Conservation (phyloP, 2,329 filamentous ascomycete genomes). For the Teratosphaeria nubilosa region DNA sequence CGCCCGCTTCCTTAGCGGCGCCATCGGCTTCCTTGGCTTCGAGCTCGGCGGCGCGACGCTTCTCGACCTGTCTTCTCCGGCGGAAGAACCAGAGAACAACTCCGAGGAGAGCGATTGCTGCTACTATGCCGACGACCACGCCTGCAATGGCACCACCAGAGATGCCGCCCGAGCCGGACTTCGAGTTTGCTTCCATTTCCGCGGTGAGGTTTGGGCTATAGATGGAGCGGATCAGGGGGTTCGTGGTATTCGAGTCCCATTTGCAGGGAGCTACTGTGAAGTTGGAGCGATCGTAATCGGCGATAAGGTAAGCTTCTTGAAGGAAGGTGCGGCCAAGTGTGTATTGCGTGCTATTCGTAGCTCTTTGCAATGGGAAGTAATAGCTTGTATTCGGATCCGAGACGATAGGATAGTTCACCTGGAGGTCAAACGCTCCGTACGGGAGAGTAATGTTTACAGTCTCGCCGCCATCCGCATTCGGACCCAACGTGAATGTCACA, state of each 20-base stretch:
- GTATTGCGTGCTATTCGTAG: conserved; percentile 25
- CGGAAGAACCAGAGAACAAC: conserved; percentile 18
- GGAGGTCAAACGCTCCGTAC: conserved; percentile 27
- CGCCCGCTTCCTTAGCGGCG: conserved; percentile 3
- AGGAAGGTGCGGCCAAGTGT: conserved; percentile 28
- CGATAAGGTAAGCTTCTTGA: conserved; percentile 30
- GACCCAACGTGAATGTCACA: conserved; percentile 26
- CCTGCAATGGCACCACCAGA: conserved; percentile 26
- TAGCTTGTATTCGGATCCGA: conserved; percentile 16
- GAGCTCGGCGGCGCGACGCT: conserved; percentile 19
- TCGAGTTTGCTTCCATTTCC: background rate
- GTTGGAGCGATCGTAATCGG: conserved; percentile 27
- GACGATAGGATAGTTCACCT: conserved; percentile 20
- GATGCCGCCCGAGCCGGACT: conserved; percentile 8
- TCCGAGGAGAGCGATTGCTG: conserved; percentile 17
- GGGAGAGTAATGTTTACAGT: conserved; percentile 27
- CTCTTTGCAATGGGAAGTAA: conserved; percentile 28
- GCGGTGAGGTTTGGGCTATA: conserved; percentile 15
- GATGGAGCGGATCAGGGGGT: conserved; percentile 19
- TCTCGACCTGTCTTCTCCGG: conserved; percentile 18
- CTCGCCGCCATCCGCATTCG: conserved; percentile 10
- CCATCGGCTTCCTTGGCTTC: conserved; percentile 19
- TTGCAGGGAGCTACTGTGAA: conserved; percentile 28
- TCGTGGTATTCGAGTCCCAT: conserved; percentile 19
- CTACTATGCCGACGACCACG: conserved; percentile 23